phyloP scores from a whole-genome alignment of 768 basidiomycete genomes.

The Calocybe indica region DNA sequence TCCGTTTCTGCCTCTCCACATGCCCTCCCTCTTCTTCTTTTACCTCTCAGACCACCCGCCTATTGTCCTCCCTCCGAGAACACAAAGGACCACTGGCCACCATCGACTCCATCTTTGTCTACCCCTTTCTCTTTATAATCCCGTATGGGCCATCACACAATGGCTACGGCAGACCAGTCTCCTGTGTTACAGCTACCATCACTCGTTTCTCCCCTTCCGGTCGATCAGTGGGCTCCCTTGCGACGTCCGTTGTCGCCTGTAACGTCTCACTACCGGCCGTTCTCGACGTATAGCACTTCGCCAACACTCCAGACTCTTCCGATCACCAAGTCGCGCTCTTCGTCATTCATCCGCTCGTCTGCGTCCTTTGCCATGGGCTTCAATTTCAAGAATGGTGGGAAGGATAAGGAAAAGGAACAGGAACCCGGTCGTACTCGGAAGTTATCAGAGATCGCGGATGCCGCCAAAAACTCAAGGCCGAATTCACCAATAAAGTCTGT shows the following conservation, averaged over 20 bases:
- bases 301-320: conserved; percentile 13
- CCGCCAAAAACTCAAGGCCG: not conserved
- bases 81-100: too few relatives aligned
- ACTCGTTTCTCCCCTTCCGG: conserved; percentile 8
- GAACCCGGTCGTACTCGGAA: conserved; percentile 1
- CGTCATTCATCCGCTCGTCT: conserved; percentile 19
- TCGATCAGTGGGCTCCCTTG: conserved; percentile 8
- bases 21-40: too few relatives aligned
- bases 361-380: conserved; percentile 33
- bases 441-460: not conserved
- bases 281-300: conserved; percentile 24
- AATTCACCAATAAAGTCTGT: not conserved
- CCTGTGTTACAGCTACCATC: conserved; percentile 9
- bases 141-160: conserved; percentile 1
- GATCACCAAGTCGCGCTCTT: conserved; percentile 8
- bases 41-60: too few relatives aligned
- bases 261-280: conserved; percentile 33
- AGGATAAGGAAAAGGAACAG: conserved; percentile 17
- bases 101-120: too few relatives aligned
- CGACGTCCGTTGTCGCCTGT: conserved; percentile 10
- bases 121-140: too few relatives aligned
- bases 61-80: too few relatives aligned
- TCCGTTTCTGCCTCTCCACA: too few relatives aligned
- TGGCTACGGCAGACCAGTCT: conserved; percentile 9
- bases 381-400: conserved; percentile 24